Evolutionary conservation across 306 rosid genomes (phyloP).

Genomic region (Coriaria nepalensis): DNA sequence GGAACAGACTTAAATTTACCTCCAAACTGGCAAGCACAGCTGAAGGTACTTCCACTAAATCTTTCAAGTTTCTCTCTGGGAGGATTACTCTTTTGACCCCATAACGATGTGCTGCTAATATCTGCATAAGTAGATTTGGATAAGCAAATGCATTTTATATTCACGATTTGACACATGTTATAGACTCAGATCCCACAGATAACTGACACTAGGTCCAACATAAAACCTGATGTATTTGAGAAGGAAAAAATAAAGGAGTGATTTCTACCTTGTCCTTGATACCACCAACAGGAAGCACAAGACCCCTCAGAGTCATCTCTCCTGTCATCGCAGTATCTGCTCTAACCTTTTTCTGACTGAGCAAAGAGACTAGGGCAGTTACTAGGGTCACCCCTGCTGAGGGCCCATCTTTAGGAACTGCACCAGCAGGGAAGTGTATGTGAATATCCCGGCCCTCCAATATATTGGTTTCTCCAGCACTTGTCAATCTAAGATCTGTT

Average conservation of each 20-base stretch:
- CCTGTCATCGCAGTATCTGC: slow-evolving; percentile 99
- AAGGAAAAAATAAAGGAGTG: slow-evolving; percentile 1
- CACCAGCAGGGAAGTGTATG: slow-evolving; percentile 97
- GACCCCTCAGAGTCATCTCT: slow-evolving; percentile 97
- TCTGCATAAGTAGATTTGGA: slow-evolving; percentile 33
- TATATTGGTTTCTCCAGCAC: slow-evolving; percentile 47
- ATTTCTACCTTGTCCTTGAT: slow-evolving; percentile 80
- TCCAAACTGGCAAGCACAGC: slow-evolving; percentile 64
- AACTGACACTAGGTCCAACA: no score
- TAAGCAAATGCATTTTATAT: not conserved
- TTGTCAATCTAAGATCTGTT: slow-evolving; percentile 56
- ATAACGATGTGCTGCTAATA: slow-evolving; percentile 86
- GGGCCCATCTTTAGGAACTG: slow-evolving; percentile 98
- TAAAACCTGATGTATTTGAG: not conserved
- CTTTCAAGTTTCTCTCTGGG: slow-evolving; percentile 91
- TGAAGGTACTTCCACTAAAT: slow-evolving; percentile 84
- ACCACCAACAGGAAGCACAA: slow-evolving; percentile 94
- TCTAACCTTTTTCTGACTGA: slow-evolving; percentile 66
- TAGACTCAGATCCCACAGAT: no score
- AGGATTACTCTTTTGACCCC: slow-evolving; percentile 85
- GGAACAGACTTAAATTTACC: slow-evolving; percentile 28
- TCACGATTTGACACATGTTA: no score
- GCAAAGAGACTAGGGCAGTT: slow-evolving; percentile 84
- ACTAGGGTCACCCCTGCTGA: slow-evolving; percentile 99
- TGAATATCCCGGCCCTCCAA: slow-evolving; percentile 89